phyloP scores from a whole-genome alignment of 2,329 filamentous ascomycete species.

The Cytospora piceicola region DNA sequence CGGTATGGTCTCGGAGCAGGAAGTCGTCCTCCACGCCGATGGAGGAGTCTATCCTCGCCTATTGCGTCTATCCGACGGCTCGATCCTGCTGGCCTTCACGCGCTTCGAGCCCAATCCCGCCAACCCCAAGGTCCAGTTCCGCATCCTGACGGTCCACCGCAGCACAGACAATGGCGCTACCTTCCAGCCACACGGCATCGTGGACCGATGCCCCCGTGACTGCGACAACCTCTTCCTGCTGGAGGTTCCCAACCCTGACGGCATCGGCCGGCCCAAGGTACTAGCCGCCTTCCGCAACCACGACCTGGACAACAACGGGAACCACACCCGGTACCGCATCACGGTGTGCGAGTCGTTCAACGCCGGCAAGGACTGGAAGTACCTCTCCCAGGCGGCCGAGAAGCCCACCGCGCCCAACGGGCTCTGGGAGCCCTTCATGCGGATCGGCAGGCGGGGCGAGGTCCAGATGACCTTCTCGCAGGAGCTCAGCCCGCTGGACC shows the following conservation, averaged over 20 bases:
- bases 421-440: constrained; percentile 56
- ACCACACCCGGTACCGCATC: constrained; percentile 46
- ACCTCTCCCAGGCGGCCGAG: constrained; percentile 49
- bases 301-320: constrained; percentile 17
- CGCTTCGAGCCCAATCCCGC: constrained; percentile 39
- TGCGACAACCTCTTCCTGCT: constrained; percentile 53
- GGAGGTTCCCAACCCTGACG: constrained; percentile 40
- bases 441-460: constrained; percentile 36
- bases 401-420: constrained; percentile 39
- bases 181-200: constrained; percentile 47
- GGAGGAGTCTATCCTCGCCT: constrained; percentile 53
- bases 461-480: constrained; percentile 52
- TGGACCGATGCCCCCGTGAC: constrained; percentile 48
- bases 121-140: constrained; percentile 33
- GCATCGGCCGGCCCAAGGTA: constrained; percentile 35
- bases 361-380: constrained; percentile 48
- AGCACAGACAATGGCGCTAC: constrained; percentile 48
- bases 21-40: constrained; percentile 39
- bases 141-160: constrained; percentile 47
- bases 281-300: constrained; percentile 53
- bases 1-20: constrained; percentile 22
- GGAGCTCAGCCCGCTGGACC: constrained; percentile 50
- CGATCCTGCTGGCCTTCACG: constrained; percentile 51
- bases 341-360: constrained; percentile 53
- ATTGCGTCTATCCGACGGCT: constrained; percentile 48